phyloP scores from a whole-genome alignment of 164 flowering plant species.

The Vitis cinerea region DNA sequence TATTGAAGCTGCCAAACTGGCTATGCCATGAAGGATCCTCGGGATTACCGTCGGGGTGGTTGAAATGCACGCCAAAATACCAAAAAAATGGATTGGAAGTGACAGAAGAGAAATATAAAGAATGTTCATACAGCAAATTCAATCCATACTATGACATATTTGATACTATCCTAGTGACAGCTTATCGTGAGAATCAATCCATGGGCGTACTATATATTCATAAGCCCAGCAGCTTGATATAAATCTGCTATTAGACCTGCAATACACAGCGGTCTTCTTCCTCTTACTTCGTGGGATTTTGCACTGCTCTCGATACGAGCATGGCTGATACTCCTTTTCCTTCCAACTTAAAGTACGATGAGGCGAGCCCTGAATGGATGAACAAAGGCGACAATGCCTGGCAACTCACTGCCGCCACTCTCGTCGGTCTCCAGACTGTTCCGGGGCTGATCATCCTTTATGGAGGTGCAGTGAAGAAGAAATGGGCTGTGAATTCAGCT shows the following conservation, averaged over 20 bases:
- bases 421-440: constrained; percentile 46
- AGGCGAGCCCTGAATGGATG: constrained; percentile 39
- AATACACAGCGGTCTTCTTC: too few relatives aligned
- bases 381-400: constrained; percentile 50
- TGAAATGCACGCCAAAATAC: constrained; percentile 17
- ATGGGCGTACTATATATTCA: background rate
- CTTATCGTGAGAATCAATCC: constrained; percentile 33
- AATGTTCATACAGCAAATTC: constrained; percentile 3
- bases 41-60: constrained; percentile 9
- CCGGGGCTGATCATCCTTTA: constrained; percentile 46
- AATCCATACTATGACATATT: constrained; percentile 9
- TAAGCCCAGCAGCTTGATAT: too few relatives aligned
- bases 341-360: constrained; percentile 15
- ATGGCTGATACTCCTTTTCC: constrained; percentile 13
- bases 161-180: constrained; percentile 15
- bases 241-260: too few relatives aligned
- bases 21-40: background rate
- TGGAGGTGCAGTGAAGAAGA: constrained; percentile 43
- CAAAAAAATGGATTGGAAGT: background rate
- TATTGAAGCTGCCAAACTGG: background rate
- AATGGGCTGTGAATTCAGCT: constrained; percentile 46
- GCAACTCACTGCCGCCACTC: constrained; percentile 46
- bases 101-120: background rate
- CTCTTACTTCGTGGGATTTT: background rate
- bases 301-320: background rate